phyloP scores from a whole-genome alignment of 2,329 filamentous ascomycete genomes.

The Neofusicoccum kwambonambiense region DNA sequence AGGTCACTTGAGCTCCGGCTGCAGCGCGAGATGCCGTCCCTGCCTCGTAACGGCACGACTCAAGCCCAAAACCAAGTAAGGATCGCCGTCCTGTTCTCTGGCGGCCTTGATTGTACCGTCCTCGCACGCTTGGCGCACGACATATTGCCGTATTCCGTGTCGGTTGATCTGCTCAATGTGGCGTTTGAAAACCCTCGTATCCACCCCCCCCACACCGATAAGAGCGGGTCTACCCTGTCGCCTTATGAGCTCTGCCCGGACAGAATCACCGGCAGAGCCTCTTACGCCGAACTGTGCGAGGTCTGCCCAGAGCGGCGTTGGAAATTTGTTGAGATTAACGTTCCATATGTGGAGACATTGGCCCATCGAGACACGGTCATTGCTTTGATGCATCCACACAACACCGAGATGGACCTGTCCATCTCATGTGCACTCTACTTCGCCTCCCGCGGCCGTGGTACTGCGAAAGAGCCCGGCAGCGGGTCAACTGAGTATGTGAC shows the following conservation, averaged over 20 bases:
- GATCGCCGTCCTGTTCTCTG: constrained; percentile 85
- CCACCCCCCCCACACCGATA: constrained; percentile 35
- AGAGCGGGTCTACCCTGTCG: constrained; percentile 20
- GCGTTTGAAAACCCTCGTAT: constrained; percentile 91
- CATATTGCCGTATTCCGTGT: constrained; percentile 64
- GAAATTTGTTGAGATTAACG: constrained; percentile 82
- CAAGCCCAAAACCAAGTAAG: constrained; percentile 39
- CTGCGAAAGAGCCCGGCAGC: constrained; percentile 34
- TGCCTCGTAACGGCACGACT: neutral
- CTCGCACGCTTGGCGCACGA: constrained; percentile 80
- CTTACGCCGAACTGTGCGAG: constrained; percentile 69
- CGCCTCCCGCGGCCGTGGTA: constrained; percentile 71
- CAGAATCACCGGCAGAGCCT: constrained; percentile 78
- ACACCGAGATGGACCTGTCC: constrained; percentile 98
- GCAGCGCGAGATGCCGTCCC: neutral
- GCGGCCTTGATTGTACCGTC: constrained; percentile 88
- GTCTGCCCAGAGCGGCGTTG: constrained; percentile 71
- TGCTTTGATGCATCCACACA: constrained; percentile 83
- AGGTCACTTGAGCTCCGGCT: constrained; percentile 16
- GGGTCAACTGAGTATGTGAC: constrained; percentile 56
- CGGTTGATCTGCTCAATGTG: constrained; percentile 88
- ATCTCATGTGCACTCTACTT: constrained; percentile 95
- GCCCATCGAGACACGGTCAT: constrained; percentile 69
- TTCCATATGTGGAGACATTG: constrained; percentile 74
- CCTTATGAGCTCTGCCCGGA: constrained; percentile 86